phyloP scores from a whole-genome alignment of 2,329 filamentous ascomycete species.

The Aspergillus udagawae region DNA sequence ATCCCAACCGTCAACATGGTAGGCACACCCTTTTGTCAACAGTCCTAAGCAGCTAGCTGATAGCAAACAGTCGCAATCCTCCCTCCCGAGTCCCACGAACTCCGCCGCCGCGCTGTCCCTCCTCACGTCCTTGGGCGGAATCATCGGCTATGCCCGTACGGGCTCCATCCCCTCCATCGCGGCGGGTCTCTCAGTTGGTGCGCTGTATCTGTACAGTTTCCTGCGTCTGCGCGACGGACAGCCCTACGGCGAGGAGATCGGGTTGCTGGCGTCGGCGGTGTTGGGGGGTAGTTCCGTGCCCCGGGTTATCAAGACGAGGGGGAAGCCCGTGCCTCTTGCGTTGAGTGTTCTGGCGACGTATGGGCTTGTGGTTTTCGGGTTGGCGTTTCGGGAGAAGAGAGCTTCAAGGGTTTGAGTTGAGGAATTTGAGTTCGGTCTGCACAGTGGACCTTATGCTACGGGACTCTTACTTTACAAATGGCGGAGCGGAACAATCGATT shows the following conservation, averaged over 20 bases:
- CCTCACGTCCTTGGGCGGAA: slow-evolving; percentile 81
- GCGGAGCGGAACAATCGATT: background rate
- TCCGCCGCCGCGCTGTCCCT: slow-evolving; percentile 75
- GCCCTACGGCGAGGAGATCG: slow-evolving; percentile 80
- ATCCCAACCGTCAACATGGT: slow-evolving; percentile 15
- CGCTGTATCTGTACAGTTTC: slow-evolving; percentile 72
- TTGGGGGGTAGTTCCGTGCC: slow-evolving; percentile 82
- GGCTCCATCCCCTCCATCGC: slow-evolving; percentile 81
- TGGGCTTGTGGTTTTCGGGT: slow-evolving; percentile 75
- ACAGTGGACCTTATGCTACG: background rate
- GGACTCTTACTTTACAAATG: background rate
- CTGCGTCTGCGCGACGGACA: slow-evolving; percentile 72
- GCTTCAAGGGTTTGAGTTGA: slow-evolving; percentile 3
- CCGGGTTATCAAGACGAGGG: slow-evolving; percentile 68
- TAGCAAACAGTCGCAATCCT: slow-evolving; percentile 4
- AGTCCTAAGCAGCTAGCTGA: background rate
- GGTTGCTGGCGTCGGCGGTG: slow-evolving; percentile 81
- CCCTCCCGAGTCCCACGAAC: slow-evolving; percentile 31
- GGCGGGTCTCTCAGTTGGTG: slow-evolving; percentile 79
- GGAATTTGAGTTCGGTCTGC: background rate
- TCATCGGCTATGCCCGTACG: slow-evolving; percentile 79
- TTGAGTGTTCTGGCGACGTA: slow-evolving; percentile 75
- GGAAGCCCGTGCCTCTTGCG: slow-evolving; percentile 78
- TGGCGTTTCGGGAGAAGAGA: slow-evolving; percentile 51
- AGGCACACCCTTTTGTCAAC: background rate